These are phyloP conservation scores for Gentiana dahurica DNA, from an alignment of 257 asterid species.

Conservation along the genomic window DNA sequence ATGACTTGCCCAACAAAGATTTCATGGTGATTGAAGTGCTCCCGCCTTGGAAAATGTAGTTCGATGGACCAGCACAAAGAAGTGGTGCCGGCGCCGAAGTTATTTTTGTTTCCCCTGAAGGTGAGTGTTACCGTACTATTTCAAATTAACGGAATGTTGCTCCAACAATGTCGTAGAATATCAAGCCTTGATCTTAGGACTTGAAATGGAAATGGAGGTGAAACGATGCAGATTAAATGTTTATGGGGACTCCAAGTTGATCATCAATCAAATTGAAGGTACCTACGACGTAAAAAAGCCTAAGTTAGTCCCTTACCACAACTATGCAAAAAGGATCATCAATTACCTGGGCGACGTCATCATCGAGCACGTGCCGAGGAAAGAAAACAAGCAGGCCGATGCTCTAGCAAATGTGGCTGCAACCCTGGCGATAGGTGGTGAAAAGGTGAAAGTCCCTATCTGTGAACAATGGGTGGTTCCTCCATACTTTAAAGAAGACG, in stretches of 20 bases:
- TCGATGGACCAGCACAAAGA: neutral
- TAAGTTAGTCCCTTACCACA: neutral
- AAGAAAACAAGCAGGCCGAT: neutral
- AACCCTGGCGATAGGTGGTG: neutral
- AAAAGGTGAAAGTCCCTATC: neutral
- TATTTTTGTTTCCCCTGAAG: neutral
- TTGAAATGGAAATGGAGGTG: neutral
- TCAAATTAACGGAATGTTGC: neutral
- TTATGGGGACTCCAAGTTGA: neutral
- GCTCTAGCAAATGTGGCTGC: neutral
- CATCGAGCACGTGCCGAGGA: neutral
- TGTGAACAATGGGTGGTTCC: neutral
- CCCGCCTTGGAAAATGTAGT: neutral
- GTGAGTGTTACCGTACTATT: neutral
- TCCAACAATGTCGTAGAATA: too few species aligned
- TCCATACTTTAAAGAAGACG: neutral
- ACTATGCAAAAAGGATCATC: neutral
- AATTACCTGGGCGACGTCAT: neutral
- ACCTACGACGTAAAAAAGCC: neutral
- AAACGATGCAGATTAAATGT: neutral
- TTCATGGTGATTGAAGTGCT: neutral
- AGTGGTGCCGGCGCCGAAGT: neutral
- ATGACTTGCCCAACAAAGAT: neutral
- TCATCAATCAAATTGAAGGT: too few species aligned
- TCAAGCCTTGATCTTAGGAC: too few species aligned